phyloP scores from a whole-genome alignment of 2,329 filamentous ascomycete genomes.

The Claviceps arundinis region DNA sequence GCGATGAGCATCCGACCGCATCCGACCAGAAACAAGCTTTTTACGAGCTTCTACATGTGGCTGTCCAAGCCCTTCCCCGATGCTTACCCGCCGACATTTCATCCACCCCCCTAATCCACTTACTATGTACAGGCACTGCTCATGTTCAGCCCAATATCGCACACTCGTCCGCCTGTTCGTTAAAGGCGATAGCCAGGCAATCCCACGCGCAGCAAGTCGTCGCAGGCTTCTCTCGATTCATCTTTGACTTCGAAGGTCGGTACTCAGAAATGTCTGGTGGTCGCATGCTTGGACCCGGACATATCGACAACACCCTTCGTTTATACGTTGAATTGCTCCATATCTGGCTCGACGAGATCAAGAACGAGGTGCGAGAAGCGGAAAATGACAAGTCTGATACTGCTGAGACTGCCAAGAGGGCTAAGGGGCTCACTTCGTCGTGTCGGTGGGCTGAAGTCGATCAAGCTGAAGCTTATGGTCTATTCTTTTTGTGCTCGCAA shows the following conservation, averaged over 20 bases:
- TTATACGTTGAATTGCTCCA: conserved; percentile 87
- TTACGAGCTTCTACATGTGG: conserved; percentile 89
- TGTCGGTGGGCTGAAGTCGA: conserved; percentile 88
- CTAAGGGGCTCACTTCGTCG: conserved; percentile 69
- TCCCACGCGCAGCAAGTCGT: conserved; percentile 90
- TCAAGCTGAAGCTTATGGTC: conserved; percentile 87
- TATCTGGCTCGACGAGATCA: conserved; percentile 97
- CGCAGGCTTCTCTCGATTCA: conserved; percentile 91
- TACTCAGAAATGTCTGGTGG: conserved; percentile 98
- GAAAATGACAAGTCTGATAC: conserved; percentile 51
- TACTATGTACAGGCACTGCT: conserved; percentile 90
- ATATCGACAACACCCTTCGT: conserved; percentile 87
- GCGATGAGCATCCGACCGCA: conserved; percentile 60
- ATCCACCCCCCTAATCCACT: conserved; percentile 85
- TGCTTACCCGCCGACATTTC: conserved; percentile 84
- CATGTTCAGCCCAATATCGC: conserved; percentile 91
- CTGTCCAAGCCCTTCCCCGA: conserved; percentile 87
- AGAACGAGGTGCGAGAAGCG: conserved; percentile 67
- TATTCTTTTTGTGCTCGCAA: conserved; percentile 96
- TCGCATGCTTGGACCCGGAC: conserved; percentile 82
- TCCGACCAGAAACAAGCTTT: conserved; percentile 85
- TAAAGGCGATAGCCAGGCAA: conserved; percentile 91
- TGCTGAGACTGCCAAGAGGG: conserved; percentile 52
- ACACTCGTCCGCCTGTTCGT: conserved; percentile 75
- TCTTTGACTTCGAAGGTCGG: conserved; percentile 95